Conservation (phyloP, 495 filamentous ascomycete genomes). For the Evansstolkia leycettana region DNA sequence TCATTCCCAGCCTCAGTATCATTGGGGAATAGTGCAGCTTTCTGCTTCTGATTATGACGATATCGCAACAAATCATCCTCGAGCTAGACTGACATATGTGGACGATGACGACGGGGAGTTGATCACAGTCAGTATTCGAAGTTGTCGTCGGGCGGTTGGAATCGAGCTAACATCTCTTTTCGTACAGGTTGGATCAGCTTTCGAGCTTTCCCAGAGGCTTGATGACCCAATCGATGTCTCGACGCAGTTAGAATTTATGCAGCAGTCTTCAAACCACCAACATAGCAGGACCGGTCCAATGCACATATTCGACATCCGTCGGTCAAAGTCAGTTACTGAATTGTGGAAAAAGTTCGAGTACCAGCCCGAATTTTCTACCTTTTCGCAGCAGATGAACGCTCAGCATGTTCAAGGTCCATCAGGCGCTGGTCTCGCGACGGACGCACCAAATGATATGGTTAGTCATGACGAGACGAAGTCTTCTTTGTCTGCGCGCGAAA, state of each 20-base stretch:
- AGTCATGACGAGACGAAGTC: neutral
- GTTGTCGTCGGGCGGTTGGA: slow-evolving; percentile 1
- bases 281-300: slow-evolving; percentile 14
- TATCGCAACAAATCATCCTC: slow-evolving; percentile 33
- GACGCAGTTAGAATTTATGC: slow-evolving; percentile 1
- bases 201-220: slow-evolving; percentile 37
- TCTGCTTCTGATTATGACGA: slow-evolving; percentile 36
- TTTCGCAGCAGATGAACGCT: neutral
- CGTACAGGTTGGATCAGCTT: slow-evolving; percentile 36
- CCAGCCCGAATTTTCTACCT: neutral
- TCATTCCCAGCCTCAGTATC: neutral
- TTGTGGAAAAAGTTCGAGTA: slow-evolving; percentile 27
- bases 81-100: slow-evolving; percentile 36
- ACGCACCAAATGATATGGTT: too few species aligned
- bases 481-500: neutral
- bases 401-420: too few species aligned
- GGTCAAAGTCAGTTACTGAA: slow-evolving; percentile 29
- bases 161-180: slow-evolving; percentile 7
- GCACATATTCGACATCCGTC: slow-evolving; percentile 37
- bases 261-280: slow-evolving; percentile 3
- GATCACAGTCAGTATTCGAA: slow-evolving; percentile 33
- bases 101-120: slow-evolving; percentile 44
- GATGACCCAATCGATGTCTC: slow-evolving; percentile 25
- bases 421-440: too few species aligned
- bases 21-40: slow-evolving; percentile 23